Evolutionary conservation across 2,329 filamentous ascomycete species (phyloP).

Genomic region (Aspergillus neoniger): DNA sequence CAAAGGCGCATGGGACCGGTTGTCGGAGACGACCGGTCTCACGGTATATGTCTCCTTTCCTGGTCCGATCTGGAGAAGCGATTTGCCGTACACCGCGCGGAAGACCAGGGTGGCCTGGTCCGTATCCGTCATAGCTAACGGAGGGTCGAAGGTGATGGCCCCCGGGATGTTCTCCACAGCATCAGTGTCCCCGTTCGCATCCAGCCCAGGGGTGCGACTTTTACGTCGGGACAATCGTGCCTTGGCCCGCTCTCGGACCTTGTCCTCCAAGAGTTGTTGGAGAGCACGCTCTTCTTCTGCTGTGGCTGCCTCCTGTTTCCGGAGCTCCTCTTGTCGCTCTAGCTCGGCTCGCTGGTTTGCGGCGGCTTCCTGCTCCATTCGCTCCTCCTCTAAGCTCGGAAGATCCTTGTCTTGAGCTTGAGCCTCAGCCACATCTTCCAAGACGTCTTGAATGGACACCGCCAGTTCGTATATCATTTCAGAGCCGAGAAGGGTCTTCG

Average conservation of each 20-base stretch:
- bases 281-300: slow-evolving; percentile 45
- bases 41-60: slow-evolving; percentile 69
- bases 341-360: slow-evolving; percentile 58
- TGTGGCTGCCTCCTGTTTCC: slow-evolving; percentile 44
- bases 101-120: slow-evolving; percentile 68
- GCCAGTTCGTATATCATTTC: slow-evolving; percentile 68
- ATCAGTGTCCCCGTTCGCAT: slow-evolving; percentile 32
- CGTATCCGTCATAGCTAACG: slow-evolving; percentile 60
- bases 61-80: slow-evolving; percentile 64
- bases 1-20: slow-evolving; percentile 58
- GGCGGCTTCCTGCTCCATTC: slow-evolving; percentile 76
- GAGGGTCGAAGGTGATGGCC: slow-evolving; percentile 46
- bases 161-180: slow-evolving; percentile 37
- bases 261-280: slow-evolving; percentile 42
- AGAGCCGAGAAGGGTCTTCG: slow-evolving; percentile 63
- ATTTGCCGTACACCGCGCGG: slow-evolving; percentile 69
- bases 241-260: slow-evolving; percentile 42
- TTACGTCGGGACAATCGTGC: slow-evolving; percentile 42
- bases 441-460: slow-evolving; percentile 63
- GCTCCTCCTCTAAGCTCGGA: slow-evolving; percentile 85
- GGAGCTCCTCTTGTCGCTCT: slow-evolving; percentile 52
- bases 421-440: slow-evolving; percentile 82
- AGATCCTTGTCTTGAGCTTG: slow-evolving; percentile 74
- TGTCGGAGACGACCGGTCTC: slow-evolving; percentile 63
- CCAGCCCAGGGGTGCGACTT: slow-evolving; percentile 38